Base-by-base conservation (phyloP, 192 early-diverging fungal genomes). In the Coemansia sp. region DNA sequence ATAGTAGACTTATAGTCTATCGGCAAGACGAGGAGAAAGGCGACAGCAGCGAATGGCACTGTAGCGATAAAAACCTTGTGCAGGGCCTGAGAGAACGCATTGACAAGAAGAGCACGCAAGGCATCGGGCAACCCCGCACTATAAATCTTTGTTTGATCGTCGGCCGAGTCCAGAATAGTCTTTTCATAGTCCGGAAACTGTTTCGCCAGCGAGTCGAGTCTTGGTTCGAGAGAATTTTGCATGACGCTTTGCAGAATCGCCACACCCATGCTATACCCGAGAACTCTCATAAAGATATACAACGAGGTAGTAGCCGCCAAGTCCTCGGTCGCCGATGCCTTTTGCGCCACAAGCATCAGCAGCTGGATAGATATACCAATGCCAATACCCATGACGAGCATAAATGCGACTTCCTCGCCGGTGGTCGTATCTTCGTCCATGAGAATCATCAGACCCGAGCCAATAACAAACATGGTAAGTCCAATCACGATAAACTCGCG, bases 381-480 rank as follows among this genome's bases (percentile, higher is more conserved):
- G 9, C 96, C 96, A 23, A 89, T 32, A 3, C 94, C 95, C 38
- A 86, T 33, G 53, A 94, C 68, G 11, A 95, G 65, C 60, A 94
- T 66, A 67, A 84, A 94, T 4, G 87, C 86, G 62, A 91, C 87
- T 32, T 86, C 80, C 68, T 84, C 72, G 30, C 84, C 89, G 19
- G 73, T 68, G 19, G 59, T 73, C 11, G 86, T 75, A n/a, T 85
- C 71, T 14, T 70, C 68, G 26, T 71, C 55, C 19, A 92, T 74
- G 10, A 86, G 84, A 4, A 87, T 73, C 9, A 91, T 72, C 60
- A 96, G 80, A n/a, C 82, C 86, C 47, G 77, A 74, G 21, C 93
- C 94, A 32, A 90, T 43, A 0, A 85, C 76, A 7, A 89, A 66
- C 21, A 94, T 50, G 23, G 86, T 78, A 44, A 79, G 70, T 7